Percentiles rank a stretch among this genome's conserved stretches.
These are phyloP conservation scores for Umbelopsis isabellina DNA, from an alignment of 192 early-diverging fungal species.

Conservation along the genomic window DNA sequence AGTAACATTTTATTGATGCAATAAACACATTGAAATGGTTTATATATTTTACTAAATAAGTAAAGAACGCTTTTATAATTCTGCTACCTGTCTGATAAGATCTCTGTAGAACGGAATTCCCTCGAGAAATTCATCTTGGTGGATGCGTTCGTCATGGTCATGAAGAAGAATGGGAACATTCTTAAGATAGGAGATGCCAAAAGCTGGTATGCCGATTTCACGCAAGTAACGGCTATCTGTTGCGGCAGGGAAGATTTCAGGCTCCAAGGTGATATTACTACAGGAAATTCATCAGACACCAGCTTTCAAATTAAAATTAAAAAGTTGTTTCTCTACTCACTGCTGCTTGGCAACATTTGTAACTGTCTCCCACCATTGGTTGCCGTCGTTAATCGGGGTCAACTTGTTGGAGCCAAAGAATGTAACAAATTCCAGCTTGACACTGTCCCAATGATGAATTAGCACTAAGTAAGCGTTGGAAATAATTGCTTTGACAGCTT, in stretches of 20 bases:
- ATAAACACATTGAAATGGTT: background rate
- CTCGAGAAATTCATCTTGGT: conserved; percentile 72
- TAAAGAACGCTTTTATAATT: conserved; percentile 5
- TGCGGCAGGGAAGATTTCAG: conserved; percentile 86
- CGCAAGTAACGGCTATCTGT: conserved; percentile 83
- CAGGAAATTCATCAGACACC: background rate
- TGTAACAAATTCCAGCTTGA: conserved; percentile 64
- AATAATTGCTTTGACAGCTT: background rate
- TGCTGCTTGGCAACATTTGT: conserved; percentile 54
- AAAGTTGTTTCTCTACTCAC: conserved; percentile 23
- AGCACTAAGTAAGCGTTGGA: background rate
- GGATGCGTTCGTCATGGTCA: conserved; percentile 86
- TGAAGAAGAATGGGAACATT: conserved; percentile 81
- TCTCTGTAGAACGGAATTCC: conserved; percentile 75
- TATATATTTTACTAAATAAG: background rate
- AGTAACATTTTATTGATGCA: background rate
- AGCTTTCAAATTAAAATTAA: background rate
- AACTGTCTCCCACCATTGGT: conserved; percentile 73
- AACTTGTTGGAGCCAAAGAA: conserved; percentile 62
- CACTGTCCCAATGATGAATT: conserved; percentile 40
- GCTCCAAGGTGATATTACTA: conserved; percentile 55
- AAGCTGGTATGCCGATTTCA: conserved; percentile 72
- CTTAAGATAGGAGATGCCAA: conserved; percentile 84
- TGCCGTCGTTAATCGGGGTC: conserved; percentile 57
- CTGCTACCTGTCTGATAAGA: conserved; percentile 61